A percentile compares a stretch with the other conserved stretches of the same genome.
phyloP scores from a whole-genome alignment of 257 asterid species.

The Nicotiana paniculata region DNA sequence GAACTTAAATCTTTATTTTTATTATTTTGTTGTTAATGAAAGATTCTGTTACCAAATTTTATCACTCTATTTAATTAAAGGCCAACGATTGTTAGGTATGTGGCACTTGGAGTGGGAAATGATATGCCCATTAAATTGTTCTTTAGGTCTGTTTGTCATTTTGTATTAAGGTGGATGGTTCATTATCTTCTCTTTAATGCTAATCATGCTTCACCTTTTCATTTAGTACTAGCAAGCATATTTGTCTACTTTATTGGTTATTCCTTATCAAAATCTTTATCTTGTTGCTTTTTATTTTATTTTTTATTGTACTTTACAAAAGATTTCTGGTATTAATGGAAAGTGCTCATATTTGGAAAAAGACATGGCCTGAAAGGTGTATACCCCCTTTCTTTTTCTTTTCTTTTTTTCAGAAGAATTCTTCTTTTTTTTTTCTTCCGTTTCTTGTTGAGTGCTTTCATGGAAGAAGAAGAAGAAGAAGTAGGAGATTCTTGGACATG shows the following conservation, averaged over 20 bases:
- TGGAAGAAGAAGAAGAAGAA: slow-evolving; percentile 17
- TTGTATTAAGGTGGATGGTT: slow-evolving; percentile 36
- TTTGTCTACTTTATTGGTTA: not conserved
- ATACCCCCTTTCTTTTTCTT: not conserved
- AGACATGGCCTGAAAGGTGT: not conserved
- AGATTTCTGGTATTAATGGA: slow-evolving; percentile 5
- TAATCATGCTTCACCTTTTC: slow-evolving; percentile 42
- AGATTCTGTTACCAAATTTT: slow-evolving; percentile 32
- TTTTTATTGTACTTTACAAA: slow-evolving; percentile 4
- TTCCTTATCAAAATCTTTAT: slow-evolving; percentile 12
- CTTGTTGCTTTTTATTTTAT: slow-evolving; percentile 10
- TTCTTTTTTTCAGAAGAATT: not conserved
- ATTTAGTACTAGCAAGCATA: not conserved
- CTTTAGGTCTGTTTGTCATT: slow-evolving; percentile 34
- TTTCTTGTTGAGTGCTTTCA: not conserved
- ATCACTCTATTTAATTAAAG: slow-evolving; percentile 4
- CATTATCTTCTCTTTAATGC: slow-evolving; percentile 19
- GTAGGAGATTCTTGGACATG: slow-evolving; percentile 5
- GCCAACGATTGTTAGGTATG: slow-evolving; percentile 27
- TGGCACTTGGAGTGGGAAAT: slow-evolving; percentile 20
- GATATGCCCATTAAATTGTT: slow-evolving; percentile 32
- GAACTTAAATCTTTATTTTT: not conserved
- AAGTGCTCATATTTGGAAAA: not conserved
- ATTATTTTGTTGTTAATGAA: slow-evolving; percentile 27
- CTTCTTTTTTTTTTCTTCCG: not conserved